These are phyloP conservation scores for Pseudonitzschia pungens DNA, from an alignment of 108 stramenopile genomes.

Conservation along the genomic window DNA sequence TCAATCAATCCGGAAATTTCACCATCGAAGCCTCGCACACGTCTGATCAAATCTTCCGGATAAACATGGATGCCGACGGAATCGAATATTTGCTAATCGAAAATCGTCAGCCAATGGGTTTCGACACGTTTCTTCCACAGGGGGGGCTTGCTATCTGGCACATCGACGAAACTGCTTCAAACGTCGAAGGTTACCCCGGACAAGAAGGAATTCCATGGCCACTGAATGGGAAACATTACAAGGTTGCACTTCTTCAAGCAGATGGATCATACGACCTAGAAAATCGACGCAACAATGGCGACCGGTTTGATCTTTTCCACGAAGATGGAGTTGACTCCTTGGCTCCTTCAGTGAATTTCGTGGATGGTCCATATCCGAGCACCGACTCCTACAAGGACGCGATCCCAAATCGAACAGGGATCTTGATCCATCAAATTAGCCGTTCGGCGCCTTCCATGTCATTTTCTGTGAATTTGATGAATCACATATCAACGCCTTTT, in stretches of 20 bases:
- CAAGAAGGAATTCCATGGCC: constrained; percentile 52
- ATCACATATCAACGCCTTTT: constrained; percentile 24
- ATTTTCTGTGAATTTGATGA: constrained; percentile 5
- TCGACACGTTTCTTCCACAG: constrained; percentile 34
- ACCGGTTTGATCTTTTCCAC: constrained; percentile 29
- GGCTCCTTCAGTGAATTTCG: constrained; percentile 28
- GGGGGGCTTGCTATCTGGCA: constrained; percentile 69
- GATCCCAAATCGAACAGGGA: constrained; percentile 6
- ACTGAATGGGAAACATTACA: constrained; percentile 57
- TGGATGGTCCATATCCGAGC: constrained; percentile 40
- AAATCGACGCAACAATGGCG: constrained; percentile 29
- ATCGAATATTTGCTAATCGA: constrained; percentile 52
- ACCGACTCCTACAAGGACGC: constrained; percentile 42
- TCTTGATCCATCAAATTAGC: constrained; percentile 9
- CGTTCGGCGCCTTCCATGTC: not conserved
- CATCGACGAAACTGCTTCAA: constrained; percentile 45
- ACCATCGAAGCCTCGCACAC: constrained; percentile 10
- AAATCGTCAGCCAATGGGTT: constrained; percentile 52
- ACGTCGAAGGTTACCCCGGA: constrained; percentile 56
- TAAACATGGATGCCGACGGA: constrained; percentile 9
- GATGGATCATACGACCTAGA: constrained; percentile 83
- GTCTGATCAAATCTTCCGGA: constrained; percentile 7
- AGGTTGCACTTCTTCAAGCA: constrained; percentile 64
- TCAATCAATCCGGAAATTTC: constrained; percentile 49
- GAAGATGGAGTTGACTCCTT: constrained; percentile 21